Conservation (phyloP, 2,329 filamentous ascomycete species). For the Tolypocladium tropicale region DNA sequence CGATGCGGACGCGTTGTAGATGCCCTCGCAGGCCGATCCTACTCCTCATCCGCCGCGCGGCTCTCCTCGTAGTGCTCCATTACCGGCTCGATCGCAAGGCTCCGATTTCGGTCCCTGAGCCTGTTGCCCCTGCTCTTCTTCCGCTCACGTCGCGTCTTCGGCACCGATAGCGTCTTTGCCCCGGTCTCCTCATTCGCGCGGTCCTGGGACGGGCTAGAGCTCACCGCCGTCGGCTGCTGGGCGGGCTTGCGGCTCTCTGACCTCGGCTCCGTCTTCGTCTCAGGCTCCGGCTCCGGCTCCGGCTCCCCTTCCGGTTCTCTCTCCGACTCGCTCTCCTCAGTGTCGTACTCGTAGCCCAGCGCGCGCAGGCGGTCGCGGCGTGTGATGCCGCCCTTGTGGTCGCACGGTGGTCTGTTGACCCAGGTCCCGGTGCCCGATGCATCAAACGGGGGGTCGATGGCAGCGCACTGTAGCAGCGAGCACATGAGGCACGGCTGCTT, state of each 20-base stretch:
- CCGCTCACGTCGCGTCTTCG: neutral
- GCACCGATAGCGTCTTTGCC: neutral
- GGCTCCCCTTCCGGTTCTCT: neutral
- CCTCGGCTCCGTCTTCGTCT: neutral
- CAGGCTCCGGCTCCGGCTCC: neutral
- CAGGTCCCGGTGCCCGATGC: neutral
- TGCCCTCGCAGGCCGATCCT: too few relatives aligned
- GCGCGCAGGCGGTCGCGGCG: conserved; percentile 11
- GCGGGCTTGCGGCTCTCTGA: neutral
- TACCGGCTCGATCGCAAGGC: conserved; percentile 1
- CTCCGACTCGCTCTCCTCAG: conserved; percentile 6
- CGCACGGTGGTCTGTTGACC: conserved; percentile 1
- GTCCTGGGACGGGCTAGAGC: neutral
- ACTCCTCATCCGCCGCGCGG: neutral
- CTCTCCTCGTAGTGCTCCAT: neutral
- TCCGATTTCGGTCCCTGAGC: neutral
- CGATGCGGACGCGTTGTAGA: neutral
- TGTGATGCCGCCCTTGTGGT: conserved; percentile 4
- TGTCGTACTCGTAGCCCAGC: conserved; percentile 14
- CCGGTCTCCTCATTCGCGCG: neutral
- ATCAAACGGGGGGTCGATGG: neutral
- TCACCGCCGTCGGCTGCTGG: neutral
- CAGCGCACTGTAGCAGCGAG: conserved; percentile 2
- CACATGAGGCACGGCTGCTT: conserved; percentile 7
- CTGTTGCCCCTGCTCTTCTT: neutral